Evolutionary conservation across 2,329 filamentous ascomycete species (phyloP).

Genomic region (Botryotinia globosa): DNA sequence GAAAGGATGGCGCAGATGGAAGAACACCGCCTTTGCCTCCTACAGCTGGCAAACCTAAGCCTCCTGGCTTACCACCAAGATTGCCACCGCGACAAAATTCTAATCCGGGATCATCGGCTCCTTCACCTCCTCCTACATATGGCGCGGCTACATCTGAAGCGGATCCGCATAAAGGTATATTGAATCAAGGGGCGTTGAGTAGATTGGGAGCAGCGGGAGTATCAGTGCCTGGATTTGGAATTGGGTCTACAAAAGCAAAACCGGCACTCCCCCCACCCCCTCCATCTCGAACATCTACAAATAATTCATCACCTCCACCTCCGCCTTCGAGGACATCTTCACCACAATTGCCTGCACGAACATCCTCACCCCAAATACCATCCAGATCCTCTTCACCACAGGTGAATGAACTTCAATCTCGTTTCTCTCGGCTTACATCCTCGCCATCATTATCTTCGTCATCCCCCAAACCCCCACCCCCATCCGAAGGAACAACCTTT

Average conservation of each 20-base stretch:
- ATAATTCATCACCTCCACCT: constrained; percentile 27
- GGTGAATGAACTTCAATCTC: constrained; percentile 40
- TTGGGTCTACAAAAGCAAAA: constrained; percentile 46
- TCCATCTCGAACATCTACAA: constrained; percentile 16
- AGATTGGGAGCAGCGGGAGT: constrained; percentile 61
- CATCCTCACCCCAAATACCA: constrained; percentile 24
- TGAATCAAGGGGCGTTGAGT: constrained; percentile 48
- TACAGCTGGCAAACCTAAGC: constrained; percentile 31
- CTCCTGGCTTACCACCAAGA: constrained; percentile 54
- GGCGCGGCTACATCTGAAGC: constrained; percentile 27
- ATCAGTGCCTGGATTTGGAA: constrained; percentile 63
- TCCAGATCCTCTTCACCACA: constrained; percentile 27
- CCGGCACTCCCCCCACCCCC: constrained; percentile 35
- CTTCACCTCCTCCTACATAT: constrained; percentile 44
- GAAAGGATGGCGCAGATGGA: constrained; percentile 39
- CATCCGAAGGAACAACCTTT: constrained; percentile 48
- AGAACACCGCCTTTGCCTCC: constrained; percentile 28
- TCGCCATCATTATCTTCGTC: constrained; percentile 28
- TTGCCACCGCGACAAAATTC: constrained; percentile 49
- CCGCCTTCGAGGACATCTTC: constrained; percentile 23
- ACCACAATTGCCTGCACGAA: constrained; percentile 20
- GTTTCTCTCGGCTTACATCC: constrained; percentile 34
- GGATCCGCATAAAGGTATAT: constrained; percentile 36
- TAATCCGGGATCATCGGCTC: constrained; percentile 39
- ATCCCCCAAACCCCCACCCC: constrained; percentile 33